Evolutionary conservation across 2,329 filamentous ascomycete species (phyloP), one percentile per base, ranked within the genome.

Genomic region (Botrytis pseudocinerea): DNA sequence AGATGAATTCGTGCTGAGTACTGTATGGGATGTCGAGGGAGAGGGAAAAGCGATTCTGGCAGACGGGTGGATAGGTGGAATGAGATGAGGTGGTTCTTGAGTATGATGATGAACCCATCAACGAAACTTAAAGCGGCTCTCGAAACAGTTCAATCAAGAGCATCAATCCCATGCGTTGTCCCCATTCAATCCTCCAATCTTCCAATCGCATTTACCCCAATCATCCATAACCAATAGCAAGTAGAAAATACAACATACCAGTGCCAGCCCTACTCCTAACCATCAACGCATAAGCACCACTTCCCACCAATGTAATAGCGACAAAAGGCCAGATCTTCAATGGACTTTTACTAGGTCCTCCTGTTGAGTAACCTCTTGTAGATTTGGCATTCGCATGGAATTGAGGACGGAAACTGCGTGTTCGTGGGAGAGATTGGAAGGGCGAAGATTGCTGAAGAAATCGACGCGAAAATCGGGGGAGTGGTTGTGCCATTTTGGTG

Each of bases 261-360:
- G 60, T 78, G 80, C 79, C 84, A 73, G 81, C 81, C 75, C 85
- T 83, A 74, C 82, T 83, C 75, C 83, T 86, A 20, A 87, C 86
- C 77, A 89, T 84, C 60, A 85, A 80, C 61, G 82, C 79, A 82
- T 88, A 89, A 66, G 84, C 82, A 61, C 84, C 85, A 57, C 84
- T 84, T 73, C 85, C 85, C 66, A 84, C 79, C 61, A 83, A 80
- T 69, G 85, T 81, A 74, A 89, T 83, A 38, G 80, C 79, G 40
- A 82, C 70, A 73, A 82, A 82, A 22, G 81, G 81, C 81, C 81
- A 82, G 71, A 82, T 74, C 72, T 82, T 82, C 70, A 82, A 78
- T n/a, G 80, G 79, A 70, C 74, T 79, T 62, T 80, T 75, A 3
- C 77, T 78, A 44, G 80, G 80, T 65, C 78, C 77, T 51, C 79